phyloP scores from a whole-genome alignment of 768 basidiomycete species.

The Suillus bovinus region DNA sequence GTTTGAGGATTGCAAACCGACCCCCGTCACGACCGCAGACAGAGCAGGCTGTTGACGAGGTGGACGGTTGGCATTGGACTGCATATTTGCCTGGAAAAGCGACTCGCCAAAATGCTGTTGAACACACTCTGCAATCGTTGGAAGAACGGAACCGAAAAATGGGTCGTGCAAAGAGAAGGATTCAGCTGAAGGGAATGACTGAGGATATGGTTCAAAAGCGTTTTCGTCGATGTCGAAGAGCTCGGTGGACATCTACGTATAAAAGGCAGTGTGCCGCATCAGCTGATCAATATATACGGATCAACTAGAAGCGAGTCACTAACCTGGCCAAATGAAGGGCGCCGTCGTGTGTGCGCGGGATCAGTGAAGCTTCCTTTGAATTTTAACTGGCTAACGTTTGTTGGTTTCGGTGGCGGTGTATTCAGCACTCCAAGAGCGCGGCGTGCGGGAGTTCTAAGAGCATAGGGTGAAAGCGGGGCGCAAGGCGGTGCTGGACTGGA shows the following conservation, averaged over 20 bases:
- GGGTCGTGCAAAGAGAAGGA: conserved; percentile 43
- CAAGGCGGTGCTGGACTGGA: conserved; percentile 46
- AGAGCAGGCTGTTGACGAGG: conserved; percentile 46
- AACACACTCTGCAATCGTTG: conserved; percentile 32
- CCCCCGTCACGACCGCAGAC: conserved; percentile 56
- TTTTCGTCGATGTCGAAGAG: conserved; percentile 79
- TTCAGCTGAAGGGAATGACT: conserved; percentile 37
- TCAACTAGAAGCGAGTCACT: conserved; percentile 17
- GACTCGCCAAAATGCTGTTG: conserved; percentile 25
- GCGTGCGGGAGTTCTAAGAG: conserved; percentile 33
- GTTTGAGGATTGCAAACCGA: conserved; percentile 65
- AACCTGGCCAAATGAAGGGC: conserved; percentile 42
- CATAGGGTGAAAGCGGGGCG: conserved; percentile 24
- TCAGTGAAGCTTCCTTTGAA: conserved; percentile 74
- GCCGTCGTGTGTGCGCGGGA: conserved; percentile 54
- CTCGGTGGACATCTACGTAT: conserved; percentile 46
- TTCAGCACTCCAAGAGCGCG: conserved; percentile 39
- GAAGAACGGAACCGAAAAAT: conserved; percentile 38
- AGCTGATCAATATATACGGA: conserved; percentile 17
- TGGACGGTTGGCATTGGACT: conserved; percentile 14
- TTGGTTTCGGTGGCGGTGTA: conserved; percentile 69
- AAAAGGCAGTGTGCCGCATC: conserved; percentile 16
- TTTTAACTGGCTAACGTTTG: conserved; percentile 54
- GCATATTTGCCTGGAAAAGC: conserved; percentile 23
- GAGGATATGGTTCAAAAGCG: conserved; percentile 52